Evolutionary conservation across 768 basidiomycete species (phyloP).

Genomic region (Boletus reticuloceps): DNA sequence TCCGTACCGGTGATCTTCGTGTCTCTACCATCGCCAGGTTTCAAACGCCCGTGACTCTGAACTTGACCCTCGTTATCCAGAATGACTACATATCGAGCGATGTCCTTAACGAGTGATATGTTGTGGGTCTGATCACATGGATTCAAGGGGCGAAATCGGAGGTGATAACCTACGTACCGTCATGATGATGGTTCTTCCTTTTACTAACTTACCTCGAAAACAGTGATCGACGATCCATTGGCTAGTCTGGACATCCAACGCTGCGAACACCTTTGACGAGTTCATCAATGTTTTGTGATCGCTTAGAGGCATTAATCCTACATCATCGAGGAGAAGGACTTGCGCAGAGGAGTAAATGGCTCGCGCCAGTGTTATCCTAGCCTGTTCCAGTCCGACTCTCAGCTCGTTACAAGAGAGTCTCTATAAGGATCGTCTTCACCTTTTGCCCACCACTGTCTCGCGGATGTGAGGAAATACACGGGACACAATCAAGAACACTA

Average conservation of each 20-base stretch:
- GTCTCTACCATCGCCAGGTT: slow-evolving; percentile 11
- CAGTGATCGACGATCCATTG: slow-evolving; percentile 48
- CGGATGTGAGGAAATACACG: not conserved
- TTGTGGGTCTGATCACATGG: slow-evolving; percentile 28
- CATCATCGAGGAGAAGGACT: slow-evolving; percentile 70
- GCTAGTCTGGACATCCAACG: slow-evolving; percentile 55
- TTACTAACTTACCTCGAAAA: slow-evolving; percentile 23
- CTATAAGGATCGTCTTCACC: not conserved
- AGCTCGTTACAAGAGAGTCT: not conserved
- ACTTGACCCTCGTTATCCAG: slow-evolving; percentile 52
- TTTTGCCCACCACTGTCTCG: slow-evolving; percentile 9
- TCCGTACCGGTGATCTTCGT: not conserved
- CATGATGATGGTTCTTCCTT: slow-evolving; percentile 9
- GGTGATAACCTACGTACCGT: not conserved
- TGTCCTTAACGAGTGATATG: slow-evolving; percentile 25
- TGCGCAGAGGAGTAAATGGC: slow-evolving; percentile 57
- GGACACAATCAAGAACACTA: not conserved
- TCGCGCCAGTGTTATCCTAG: slow-evolving; percentile 53
- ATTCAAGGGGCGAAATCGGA: not conserved
- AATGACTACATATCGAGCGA: slow-evolving; percentile 44
- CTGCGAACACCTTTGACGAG: slow-evolving; percentile 41
- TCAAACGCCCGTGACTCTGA: slow-evolving; percentile 43
- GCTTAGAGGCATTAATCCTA: slow-evolving; percentile 20
- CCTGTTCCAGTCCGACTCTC: slow-evolving; percentile 21
- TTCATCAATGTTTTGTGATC: not conserved